Conservation (phyloP, 305 asterid species). For the Rubia tinctorum region DNA sequence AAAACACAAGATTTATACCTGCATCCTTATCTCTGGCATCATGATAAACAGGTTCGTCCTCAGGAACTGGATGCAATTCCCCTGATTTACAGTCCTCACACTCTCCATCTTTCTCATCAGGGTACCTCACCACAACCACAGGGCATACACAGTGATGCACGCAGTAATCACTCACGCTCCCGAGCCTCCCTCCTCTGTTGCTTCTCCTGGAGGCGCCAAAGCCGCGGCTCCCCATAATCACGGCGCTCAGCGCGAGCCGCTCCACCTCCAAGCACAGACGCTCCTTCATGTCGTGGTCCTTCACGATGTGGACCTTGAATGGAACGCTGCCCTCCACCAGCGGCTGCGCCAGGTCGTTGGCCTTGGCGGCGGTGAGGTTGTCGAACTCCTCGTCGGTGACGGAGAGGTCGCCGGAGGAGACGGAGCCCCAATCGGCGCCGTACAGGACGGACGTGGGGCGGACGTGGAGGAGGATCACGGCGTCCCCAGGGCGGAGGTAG, state of each 20-base stretch:
- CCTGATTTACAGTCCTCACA: constrained; percentile 26
- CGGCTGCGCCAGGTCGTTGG: constrained; percentile 70
- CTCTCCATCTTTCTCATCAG: constrained; percentile 58
- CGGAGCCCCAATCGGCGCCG: constrained; percentile 84
- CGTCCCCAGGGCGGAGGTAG: constrained; percentile 70
- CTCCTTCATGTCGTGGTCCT: constrained; percentile 86
- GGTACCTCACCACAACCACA: constrained; percentile 66
- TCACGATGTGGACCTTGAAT: constrained; percentile 71
- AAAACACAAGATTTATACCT: constrained; percentile 28
- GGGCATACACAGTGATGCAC: constrained; percentile 84
- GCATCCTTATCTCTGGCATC: constrained; percentile 59
- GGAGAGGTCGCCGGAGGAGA: constrained; percentile 45
- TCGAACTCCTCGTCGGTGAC: constrained; percentile 52
- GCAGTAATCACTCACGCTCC: constrained; percentile 83
- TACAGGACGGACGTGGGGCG: constrained; percentile 75
- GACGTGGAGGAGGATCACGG: constrained; percentile 73
- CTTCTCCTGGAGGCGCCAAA: constrained; percentile 63
- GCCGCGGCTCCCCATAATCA: constrained; percentile 80
- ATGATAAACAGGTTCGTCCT: constrained; percentile 59
- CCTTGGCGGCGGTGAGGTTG: constrained; percentile 55
- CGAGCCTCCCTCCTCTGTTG: constrained; percentile 63
- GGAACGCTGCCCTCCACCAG: constrained; percentile 56
- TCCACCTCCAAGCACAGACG: constrained; percentile 83
- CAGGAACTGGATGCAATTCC: constrained; percentile 55
- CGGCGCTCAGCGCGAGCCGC: constrained; percentile 70